Base-by-base conservation (phyloP, 1,139 yeast species). In the Saccharomyces hybrid region DNA sequence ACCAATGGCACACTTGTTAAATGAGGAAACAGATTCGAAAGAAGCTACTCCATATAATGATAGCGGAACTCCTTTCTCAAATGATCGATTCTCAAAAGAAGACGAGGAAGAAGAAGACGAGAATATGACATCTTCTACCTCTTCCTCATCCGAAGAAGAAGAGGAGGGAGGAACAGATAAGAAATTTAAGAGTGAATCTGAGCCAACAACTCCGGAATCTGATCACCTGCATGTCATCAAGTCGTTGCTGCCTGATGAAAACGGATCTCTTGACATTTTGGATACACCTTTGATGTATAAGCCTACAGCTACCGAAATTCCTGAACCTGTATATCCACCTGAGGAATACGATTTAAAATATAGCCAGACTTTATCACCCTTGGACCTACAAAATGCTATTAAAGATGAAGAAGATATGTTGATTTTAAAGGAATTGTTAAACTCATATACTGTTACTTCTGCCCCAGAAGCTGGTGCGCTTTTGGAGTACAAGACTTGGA, bases 1-100 rank as follows among this genome's bases (percentile, higher is more conserved):
- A 49, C 95, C 95, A 1, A 78, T 86, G 83, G 85, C 84, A 54
- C 93, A 87, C 71, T 81, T 84, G 1, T 77, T 87, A 59, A 85
- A 87, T 46, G 84, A 79, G 3, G 79, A 78, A 13, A 28, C 42
- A 2, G 47, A 30, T n/a, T 50, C 52, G 2, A 80, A 75, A 5
- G 73, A 69, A 20, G 78, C 73, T 7, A 62, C 60, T 41, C 76
- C 71, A 1, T 69, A 75, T 8, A 66, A 61, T 47, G 54, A 60
- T 14, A 59, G 54, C 57, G 57, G 20, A 16, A 16, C 20, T 16
- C 20, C 20, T 16, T 16, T 16, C 20, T 16, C 20, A 16, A 16
- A 16, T 16, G 20, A 16, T 16, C 20, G 20, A 1, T 16, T 16
- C 20, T 16, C 20, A 16, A 16, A 16, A 16, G 56, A n/a, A n/a